These are phyloP conservation scores for Coemansia javaensis DNA, from an alignment of 192 early-diverging fungal genomes.

Conservation along the genomic window DNA sequence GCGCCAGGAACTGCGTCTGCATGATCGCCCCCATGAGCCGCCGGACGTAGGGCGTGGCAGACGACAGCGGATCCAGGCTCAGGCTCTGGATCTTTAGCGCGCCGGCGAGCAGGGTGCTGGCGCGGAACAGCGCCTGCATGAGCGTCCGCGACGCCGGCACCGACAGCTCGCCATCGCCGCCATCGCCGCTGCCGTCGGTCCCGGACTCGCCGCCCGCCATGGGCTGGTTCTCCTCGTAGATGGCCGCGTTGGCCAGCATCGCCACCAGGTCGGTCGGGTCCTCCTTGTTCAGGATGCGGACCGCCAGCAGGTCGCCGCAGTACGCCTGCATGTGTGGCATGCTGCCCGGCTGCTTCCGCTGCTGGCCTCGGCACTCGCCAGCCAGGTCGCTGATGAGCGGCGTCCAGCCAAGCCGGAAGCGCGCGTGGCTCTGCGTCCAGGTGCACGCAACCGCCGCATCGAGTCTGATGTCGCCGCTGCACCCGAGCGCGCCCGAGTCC, in stretches of 20 bases:
- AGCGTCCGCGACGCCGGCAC: slow-evolving; percentile 39
- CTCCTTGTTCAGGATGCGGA: slow-evolving; percentile 48
- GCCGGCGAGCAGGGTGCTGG: slow-evolving; percentile 28
- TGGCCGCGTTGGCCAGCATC: slow-evolving; percentile 42
- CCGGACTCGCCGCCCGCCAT: slow-evolving; percentile 2
- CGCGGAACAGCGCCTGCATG: slow-evolving; percentile 34
- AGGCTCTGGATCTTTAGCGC: slow-evolving; percentile 23
- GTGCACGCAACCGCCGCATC: slow-evolving; percentile 22
- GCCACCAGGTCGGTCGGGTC: slow-evolving; percentile 48
- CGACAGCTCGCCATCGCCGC: slow-evolving; percentile 2
- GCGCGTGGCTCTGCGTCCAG: slow-evolving; percentile 42
- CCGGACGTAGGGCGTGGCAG: slow-evolving; percentile 38
- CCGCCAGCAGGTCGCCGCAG: slow-evolving; percentile 46
- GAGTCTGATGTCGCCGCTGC: background rate
- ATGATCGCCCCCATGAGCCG: slow-evolving; percentile 42
- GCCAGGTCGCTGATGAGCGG: slow-evolving; percentile 39
- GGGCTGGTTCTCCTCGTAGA: slow-evolving; percentile 34
- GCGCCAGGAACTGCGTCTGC: slow-evolving; percentile 46
- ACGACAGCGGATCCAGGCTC: slow-evolving; percentile 42
- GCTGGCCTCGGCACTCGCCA: slow-evolving; percentile 5
- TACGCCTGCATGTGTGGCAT: slow-evolving; percentile 32
- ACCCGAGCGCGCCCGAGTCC: background rate
- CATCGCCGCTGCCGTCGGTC: background rate
- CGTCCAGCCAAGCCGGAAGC: slow-evolving; percentile 45
- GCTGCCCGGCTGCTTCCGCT: background rate